Percentiles rank a stretch among this genome's conserved stretches.
Evolutionary conservation across 345 rosid genomes (phyloP).

Genomic region (Erodium maritimum): DNA sequence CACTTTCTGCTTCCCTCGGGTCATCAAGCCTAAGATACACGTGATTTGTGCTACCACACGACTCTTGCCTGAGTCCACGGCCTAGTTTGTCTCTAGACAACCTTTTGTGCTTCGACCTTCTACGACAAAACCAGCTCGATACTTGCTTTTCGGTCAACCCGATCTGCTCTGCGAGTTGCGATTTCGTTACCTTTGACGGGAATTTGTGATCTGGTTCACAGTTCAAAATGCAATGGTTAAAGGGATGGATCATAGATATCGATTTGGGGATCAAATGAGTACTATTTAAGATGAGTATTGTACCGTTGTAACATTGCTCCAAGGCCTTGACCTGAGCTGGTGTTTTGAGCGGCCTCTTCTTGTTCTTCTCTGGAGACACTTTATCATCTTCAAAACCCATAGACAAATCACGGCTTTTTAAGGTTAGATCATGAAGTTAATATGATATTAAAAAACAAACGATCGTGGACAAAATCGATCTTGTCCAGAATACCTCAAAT

Average conservation of each 20-base stretch:
- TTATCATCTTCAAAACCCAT: conserved; percentile 34
- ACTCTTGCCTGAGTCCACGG: conserved; percentile 78
- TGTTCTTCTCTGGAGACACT: conserved; percentile 40
- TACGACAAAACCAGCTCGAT: conserved; percentile 96
- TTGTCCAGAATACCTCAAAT: too few relatives aligned
- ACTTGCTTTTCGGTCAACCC: conserved; percentile 90
- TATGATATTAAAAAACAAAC: too few relatives aligned
- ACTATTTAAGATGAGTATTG: conserved; percentile 9
- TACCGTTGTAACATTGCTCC: conserved; percentile 76
- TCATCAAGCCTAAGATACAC: conserved; percentile 44
- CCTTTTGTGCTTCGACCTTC: conserved; percentile 80
- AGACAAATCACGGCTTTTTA: too few relatives aligned
- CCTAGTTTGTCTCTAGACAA: conserved; percentile 55
- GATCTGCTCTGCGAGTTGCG: conserved; percentile 46
- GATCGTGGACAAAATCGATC: too few relatives aligned
- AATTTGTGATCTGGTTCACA: conserved; percentile 57
- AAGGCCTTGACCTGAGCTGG: conserved; percentile 61
- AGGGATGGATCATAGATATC: conserved; percentile 2
- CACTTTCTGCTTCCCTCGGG: conserved; percentile 79
- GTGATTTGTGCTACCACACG: conserved; percentile 91
- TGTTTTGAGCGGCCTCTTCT: conserved; percentile 60
- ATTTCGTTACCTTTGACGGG: conserved; percentile 73
- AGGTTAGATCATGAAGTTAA: too few relatives aligned
- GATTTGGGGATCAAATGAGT: too few relatives aligned
- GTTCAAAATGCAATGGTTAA: not conserved